These are phyloP conservation scores for Cucurbita ficifolia DNA, from an alignment of 306 rosid species.

Conservation along the genomic window DNA sequence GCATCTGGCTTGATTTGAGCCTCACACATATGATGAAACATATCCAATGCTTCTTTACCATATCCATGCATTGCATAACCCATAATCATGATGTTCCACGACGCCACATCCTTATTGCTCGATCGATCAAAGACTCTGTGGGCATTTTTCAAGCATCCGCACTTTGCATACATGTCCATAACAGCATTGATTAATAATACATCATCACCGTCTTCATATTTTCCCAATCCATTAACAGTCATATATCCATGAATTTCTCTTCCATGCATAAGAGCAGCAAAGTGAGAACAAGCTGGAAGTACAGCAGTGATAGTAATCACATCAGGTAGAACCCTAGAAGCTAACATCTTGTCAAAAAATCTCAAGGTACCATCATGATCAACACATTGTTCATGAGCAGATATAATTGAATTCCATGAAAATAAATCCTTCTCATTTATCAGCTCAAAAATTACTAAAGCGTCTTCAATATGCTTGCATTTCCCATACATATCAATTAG, in stretches of 20 bases:
- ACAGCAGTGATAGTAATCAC: slow-evolving; percentile 50
- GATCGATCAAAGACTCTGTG: slow-evolving; percentile 31
- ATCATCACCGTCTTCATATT: slow-evolving; percentile 15
- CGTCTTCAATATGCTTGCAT: slow-evolving; percentile 40
- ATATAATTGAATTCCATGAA: slow-evolving; percentile 77
- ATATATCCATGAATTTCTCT: slow-evolving; percentile 62
- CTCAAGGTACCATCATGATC: slow-evolving; percentile 44
- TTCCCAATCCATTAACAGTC: slow-evolving; percentile 37
- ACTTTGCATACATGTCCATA: slow-evolving; percentile 82
- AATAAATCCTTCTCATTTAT: slow-evolving; percentile 59
- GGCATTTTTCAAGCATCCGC: slow-evolving; percentile 74
- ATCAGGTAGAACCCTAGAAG: slow-evolving; percentile 48
- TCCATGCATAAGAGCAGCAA: slow-evolving; percentile 69
- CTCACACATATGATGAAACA: slow-evolving; percentile 38
- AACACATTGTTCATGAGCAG: slow-evolving; percentile 43
- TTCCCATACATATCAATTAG: slow-evolving; percentile 86
- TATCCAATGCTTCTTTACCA: slow-evolving; percentile 40
- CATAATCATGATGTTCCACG: slow-evolving; percentile 82
- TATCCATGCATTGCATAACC: slow-evolving; percentile 72
- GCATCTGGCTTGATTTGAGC: slow-evolving; percentile 38
- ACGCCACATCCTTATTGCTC: slow-evolving; percentile 56
- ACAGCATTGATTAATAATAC: slow-evolving; percentile 45
- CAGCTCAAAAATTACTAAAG: slow-evolving; percentile 45
- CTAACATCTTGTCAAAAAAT: slow-evolving; percentile 52
- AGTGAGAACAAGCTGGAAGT: slow-evolving; percentile 64